Conservation (phyloP, 257 asterid genomes). For the Scutellaria barbata region DNA sequence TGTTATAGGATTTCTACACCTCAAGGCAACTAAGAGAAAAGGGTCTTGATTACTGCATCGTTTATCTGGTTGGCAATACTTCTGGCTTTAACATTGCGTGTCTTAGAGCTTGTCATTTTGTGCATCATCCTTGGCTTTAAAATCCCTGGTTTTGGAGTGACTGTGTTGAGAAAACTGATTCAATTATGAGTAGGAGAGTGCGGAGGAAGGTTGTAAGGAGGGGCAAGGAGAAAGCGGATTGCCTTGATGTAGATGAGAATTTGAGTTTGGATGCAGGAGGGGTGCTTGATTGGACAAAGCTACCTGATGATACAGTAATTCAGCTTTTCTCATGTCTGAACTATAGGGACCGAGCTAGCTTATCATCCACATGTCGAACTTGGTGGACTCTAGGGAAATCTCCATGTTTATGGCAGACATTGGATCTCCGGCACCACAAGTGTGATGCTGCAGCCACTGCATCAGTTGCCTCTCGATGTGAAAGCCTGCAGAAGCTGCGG, state of each 20-base stretch:
- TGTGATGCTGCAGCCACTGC: slow-evolving; percentile 58
- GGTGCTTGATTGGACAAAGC: slow-evolving; percentile 67
- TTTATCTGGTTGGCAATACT: slow-evolving; percentile 23
- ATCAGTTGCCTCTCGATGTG: slow-evolving; percentile 67
- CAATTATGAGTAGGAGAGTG: slow-evolving; percentile 69
- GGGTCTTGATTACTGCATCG: slow-evolving; percentile 17
- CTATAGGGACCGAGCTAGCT: slow-evolving; percentile 82
- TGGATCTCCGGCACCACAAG: slow-evolving; percentile 76
- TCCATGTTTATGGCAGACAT: slow-evolving; percentile 64
- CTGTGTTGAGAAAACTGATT: slow-evolving; percentile 31
- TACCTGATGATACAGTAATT: slow-evolving; percentile 71
- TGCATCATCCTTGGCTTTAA: slow-evolving; percentile 23
- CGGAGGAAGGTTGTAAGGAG: slow-evolving; percentile 60
- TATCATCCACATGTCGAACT: slow-evolving; percentile 74
- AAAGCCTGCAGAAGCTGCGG: slow-evolving; percentile 64
- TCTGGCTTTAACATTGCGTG: slow-evolving; percentile 30
- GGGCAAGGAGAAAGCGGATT: slow-evolving; percentile 61
- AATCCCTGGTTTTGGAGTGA: slow-evolving; percentile 15
- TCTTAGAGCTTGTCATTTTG: slow-evolving; percentile 8
- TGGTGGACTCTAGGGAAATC: slow-evolving; percentile 71
- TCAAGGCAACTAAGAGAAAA: slow-evolving; percentile 11
- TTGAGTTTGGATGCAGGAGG: slow-evolving; percentile 46
- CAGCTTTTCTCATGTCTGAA: slow-evolving; percentile 69
- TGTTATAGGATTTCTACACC: too few species aligned
- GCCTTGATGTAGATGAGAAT: slow-evolving; percentile 47